Conservation (phyloP, 1,139 yeast genomes). For the Blastobotrys illinoisensis region DNA sequence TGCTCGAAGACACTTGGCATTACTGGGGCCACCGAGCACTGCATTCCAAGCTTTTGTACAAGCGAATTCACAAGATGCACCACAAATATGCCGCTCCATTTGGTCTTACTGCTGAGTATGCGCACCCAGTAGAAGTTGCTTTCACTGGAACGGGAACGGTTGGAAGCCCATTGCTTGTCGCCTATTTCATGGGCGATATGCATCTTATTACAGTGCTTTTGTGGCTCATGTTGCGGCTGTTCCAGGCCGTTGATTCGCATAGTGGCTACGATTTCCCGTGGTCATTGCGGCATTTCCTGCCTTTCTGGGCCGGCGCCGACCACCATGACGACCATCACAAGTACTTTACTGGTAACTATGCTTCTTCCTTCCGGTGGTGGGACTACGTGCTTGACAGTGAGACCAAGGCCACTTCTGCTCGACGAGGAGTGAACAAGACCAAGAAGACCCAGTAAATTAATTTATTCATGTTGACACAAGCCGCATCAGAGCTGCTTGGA, state of each 20-base stretch:
- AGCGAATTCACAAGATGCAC: conserved; percentile 90
- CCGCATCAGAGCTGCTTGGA: neutral
- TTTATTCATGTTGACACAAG: neutral
- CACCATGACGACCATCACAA: conserved; percentile 97
- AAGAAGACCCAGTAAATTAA: conserved; percentile 8
- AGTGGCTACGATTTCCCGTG: conserved; percentile 97
- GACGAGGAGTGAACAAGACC: neutral
- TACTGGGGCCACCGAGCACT: conserved; percentile 88
- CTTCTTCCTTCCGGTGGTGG: conserved; percentile 94
- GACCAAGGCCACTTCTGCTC: conserved; percentile 32
- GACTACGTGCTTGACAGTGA: conserved; percentile 69
- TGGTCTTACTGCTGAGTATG: conserved; percentile 94
- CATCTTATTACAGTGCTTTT: conserved; percentile 78
- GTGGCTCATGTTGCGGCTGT: conserved; percentile 84
- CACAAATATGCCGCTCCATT: conserved; percentile 97
- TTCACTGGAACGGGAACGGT: conserved; percentile 90
- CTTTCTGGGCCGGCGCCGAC: conserved; percentile 98
- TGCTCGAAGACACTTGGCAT: conserved; percentile 92
- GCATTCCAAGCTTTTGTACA: conserved; percentile 82
- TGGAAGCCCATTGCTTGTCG: conserved; percentile 77
- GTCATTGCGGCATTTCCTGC: conserved; percentile 84
- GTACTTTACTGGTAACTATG: conserved; percentile 86
- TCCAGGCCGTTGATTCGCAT: conserved; percentile 95
- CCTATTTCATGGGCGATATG: conserved; percentile 57
- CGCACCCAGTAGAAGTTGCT: conserved; percentile 91